Conservation (phyloP, 1,284 basidiomycete genomes). For the Ganoderma multipileum region DNA sequence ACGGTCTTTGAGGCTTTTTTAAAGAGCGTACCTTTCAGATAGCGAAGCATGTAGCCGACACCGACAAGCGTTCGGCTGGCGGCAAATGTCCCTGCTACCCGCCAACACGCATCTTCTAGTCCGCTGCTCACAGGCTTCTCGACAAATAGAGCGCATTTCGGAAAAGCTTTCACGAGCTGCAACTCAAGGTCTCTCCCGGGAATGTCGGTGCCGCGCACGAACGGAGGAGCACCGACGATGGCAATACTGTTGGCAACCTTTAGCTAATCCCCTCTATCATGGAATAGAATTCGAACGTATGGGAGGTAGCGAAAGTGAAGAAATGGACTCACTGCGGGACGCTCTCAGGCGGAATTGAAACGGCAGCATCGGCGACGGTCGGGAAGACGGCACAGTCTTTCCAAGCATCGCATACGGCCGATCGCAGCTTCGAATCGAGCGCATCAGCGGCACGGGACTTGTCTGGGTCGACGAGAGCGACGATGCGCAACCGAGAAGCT, state of each 20-base stretch:
- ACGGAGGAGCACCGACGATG: conserved; percentile 64
- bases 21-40: conserved; percentile 47
- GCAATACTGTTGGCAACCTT: conserved; percentile 46
- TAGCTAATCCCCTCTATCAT: too few species aligned
- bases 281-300: too few species aligned
- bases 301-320: too few species aligned
- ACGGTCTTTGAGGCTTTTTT: background rate
- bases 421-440: conserved; percentile 22
- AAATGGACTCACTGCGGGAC: conserved; percentile 23
- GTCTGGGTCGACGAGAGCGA: conserved; percentile 33
- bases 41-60: conserved; percentile 58
- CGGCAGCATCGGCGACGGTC: conserved; percentile 24
- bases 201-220: conserved; percentile 55
- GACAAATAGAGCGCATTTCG: conserved; percentile 59
- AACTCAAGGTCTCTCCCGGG: conserved; percentile 63
- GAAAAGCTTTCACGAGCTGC: conserved; percentile 61
- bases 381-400: conserved; percentile 25
- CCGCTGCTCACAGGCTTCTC: conserved; percentile 59
- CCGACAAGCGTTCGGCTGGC: conserved; percentile 27
- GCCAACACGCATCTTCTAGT: conserved; percentile 32
- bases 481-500: conserved; percentile 22
- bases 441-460: conserved; percentile 23
- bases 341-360: conserved; percentile 4
- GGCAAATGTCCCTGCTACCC: conserved; percentile 29
- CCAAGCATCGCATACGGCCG: conserved; percentile 14